phyloP scores from a whole-genome alignment of 2,329 filamentous ascomycete genomes.

The Diaporthe nobilis region DNA sequence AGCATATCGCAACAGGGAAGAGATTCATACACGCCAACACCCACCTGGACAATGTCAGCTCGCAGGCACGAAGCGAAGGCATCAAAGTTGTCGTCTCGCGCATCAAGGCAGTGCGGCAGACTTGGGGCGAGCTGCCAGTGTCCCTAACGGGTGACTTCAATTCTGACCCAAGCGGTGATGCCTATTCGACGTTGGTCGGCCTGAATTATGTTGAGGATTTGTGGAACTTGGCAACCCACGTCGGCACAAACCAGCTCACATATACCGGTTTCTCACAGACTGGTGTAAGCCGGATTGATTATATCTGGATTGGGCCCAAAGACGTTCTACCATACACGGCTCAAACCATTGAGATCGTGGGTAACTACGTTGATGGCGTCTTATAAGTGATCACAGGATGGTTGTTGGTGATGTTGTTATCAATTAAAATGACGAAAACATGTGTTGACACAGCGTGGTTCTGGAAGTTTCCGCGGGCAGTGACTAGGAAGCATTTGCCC shows the following conservation, averaged over 20 bases:
- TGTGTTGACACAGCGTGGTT: too few species aligned
- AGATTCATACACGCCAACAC: slow-evolving; percentile 63
- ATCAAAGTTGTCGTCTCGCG: slow-evolving; percentile 60
- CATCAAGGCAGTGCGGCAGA: slow-evolving; percentile 48
- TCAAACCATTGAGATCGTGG: slow-evolving; percentile 55
- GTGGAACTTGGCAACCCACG: slow-evolving; percentile 45
- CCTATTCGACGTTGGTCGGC: slow-evolving; percentile 56
- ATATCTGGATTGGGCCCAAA: slow-evolving; percentile 52
- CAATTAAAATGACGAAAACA: not conserved
- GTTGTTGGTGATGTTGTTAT: slow-evolving; percentile 29
- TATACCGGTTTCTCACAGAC: slow-evolving; percentile 58
- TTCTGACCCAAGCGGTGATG: slow-evolving; percentile 54
- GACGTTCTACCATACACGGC: slow-evolving; percentile 43
- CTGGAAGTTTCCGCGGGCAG: too few species aligned
- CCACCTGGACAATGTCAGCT: slow-evolving; percentile 66
- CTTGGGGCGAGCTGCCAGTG: slow-evolving; percentile 47
- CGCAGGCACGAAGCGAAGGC: slow-evolving; percentile 57
- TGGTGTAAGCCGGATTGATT: slow-evolving; percentile 56
- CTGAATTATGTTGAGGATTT: slow-evolving; percentile 42
- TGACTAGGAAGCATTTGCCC: too few species aligned
- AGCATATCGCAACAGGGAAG: slow-evolving; percentile 55
- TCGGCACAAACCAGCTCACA: slow-evolving; percentile 58
- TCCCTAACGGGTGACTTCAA: slow-evolving; percentile 64
- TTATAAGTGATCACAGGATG: slow-evolving; percentile 39
- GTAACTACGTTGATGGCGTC: slow-evolving; percentile 56